These are phyloP conservation scores for barley (Hordeum vulgare) DNA, from an alignment of 176 grass and related monocot genomes.

Conservation along the genomic window DNA sequence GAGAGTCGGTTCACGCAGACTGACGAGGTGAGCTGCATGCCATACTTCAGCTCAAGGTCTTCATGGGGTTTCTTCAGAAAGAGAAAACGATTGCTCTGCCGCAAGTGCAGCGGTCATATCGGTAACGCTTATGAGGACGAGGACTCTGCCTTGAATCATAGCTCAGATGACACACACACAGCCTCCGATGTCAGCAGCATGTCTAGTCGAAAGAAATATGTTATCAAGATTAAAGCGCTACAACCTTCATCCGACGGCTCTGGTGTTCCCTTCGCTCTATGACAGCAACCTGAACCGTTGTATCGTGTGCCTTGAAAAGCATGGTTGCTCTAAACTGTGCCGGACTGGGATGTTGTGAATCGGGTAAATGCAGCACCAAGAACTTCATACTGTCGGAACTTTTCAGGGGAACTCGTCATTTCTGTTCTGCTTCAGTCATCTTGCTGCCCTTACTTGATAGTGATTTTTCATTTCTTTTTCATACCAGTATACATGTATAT, in stretches of 20 bases:
- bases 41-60: conserved; percentile 39
- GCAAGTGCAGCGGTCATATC: conserved; percentile 42
- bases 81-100: conserved; percentile 46
- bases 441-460: not conserved
- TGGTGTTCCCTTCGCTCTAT: conserved; percentile 11
- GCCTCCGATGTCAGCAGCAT: conserved; percentile 6
- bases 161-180: conserved; percentile 1
- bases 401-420: not conserved
- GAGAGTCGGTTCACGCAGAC: conserved; percentile 54
- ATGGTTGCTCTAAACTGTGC: not conserved
- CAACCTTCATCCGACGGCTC: conserved; percentile 40
- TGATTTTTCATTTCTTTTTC: not conserved
- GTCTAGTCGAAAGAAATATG: conserved; percentile 45
- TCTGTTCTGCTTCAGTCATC: not conserved
- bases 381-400: not conserved
- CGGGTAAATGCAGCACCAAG: not conserved
- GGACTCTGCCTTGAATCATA: conserved; percentile 17
- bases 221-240: conserved; percentile 54
- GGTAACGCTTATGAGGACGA: conserved; percentile 45
- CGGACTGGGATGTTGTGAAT: not conserved
- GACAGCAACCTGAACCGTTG: not conserved
- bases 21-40: conserved; percentile 53
- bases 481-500: not conserved
- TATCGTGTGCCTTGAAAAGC: not conserved
- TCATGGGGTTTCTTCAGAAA: conserved; percentile 61